These are phyloP conservation scores for Elaeagnus macrophylla DNA, from an alignment of 306 rosid genomes.

Conservation along the genomic window DNA sequence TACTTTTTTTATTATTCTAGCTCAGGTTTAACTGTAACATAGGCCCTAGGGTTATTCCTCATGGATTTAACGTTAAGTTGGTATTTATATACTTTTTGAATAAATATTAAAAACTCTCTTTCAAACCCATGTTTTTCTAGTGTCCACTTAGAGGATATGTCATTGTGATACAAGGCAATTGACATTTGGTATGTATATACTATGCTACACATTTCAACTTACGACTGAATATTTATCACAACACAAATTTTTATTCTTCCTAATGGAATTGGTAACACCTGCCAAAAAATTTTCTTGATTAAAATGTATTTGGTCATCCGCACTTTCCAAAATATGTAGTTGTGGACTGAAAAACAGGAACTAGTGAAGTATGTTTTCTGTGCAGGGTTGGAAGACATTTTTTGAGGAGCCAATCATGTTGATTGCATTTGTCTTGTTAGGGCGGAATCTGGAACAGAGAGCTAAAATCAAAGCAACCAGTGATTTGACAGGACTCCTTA, in stretches of 20 bases:
- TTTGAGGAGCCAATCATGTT: slow-evolving; percentile 98
- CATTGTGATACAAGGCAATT: too few relatives aligned
- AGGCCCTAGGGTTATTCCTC: too few relatives aligned
- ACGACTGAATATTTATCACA: too few relatives aligned
- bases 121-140: too few relatives aligned
- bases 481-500: slow-evolving; percentile 94
- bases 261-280: slow-evolving; percentile 1
- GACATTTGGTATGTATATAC: too few relatives aligned
- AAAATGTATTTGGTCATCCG: slow-evolving; percentile 1
- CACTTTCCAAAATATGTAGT: slow-evolving; percentile 4
- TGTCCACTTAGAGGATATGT: too few relatives aligned
- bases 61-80: too few relatives aligned
- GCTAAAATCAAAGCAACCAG: slow-evolving; percentile 96
- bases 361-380: slow-evolving; percentile 21
- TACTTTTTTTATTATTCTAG: too few relatives aligned
- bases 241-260: background rate
- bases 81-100: too few relatives aligned
- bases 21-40: too few relatives aligned
- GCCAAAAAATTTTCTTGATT: background rate
- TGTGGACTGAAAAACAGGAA: slow-evolving; percentile 17
- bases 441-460: slow-evolving; percentile 94
- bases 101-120: too few relatives aligned
- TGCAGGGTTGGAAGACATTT: slow-evolving; percentile 98
- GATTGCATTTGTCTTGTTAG: slow-evolving; percentile 89
- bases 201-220: too few relatives aligned